Conservation (phyloP, 2,329 filamentous ascomycete species). For the Epichloe gansuensis region DNA sequence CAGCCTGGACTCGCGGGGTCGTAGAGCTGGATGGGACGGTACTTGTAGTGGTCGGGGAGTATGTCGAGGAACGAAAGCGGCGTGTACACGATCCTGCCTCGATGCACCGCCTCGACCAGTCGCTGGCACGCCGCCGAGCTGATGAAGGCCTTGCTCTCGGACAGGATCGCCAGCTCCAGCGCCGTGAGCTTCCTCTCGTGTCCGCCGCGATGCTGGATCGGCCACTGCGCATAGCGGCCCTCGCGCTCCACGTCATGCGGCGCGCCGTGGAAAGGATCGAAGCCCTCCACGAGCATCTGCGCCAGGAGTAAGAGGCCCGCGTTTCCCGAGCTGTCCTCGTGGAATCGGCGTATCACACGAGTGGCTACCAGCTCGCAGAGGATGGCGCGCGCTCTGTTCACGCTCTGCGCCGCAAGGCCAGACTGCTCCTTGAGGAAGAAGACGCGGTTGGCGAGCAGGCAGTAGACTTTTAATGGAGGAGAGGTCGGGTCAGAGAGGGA, state of each 20-base stretch:
- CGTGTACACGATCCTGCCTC: conserved; percentile 57
- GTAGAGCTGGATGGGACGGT: conserved; percentile 57
- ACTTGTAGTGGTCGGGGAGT: conserved; percentile 61
- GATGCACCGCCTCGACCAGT: conserved; percentile 58
- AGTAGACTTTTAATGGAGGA: conserved; percentile 41
- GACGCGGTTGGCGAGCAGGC: conserved; percentile 56
- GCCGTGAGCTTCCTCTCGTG: conserved; percentile 49
- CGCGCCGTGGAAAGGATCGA: conserved; percentile 60
- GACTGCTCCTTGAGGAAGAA: conserved; percentile 58
- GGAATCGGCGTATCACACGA: conserved; percentile 53
- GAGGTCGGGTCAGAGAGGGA: too few species aligned
- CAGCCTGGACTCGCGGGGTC: conserved; percentile 52
- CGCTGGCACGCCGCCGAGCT: conserved; percentile 55
- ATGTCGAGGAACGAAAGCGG: conserved; percentile 61
- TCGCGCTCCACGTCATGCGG: conserved; percentile 44
- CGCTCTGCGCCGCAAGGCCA: conserved; percentile 54
- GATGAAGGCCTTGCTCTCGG: conserved; percentile 57
- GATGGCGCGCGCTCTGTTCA: conserved; percentile 54
- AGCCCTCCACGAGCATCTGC: conserved; percentile 57
- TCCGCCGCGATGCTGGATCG: conserved; percentile 25
- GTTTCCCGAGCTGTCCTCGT: conserved; percentile 53
- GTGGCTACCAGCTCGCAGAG: conserved; percentile 59
- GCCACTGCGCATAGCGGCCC: conserved; percentile 29
- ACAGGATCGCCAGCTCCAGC: conserved; percentile 59
- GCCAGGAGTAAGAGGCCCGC: conserved; percentile 52